Evolutionary conservation across 176 grass and related monocot genomes (phyloP), one percentile per base, ranked within the genome.

Genomic region (Zoysia japonica): DNA sequence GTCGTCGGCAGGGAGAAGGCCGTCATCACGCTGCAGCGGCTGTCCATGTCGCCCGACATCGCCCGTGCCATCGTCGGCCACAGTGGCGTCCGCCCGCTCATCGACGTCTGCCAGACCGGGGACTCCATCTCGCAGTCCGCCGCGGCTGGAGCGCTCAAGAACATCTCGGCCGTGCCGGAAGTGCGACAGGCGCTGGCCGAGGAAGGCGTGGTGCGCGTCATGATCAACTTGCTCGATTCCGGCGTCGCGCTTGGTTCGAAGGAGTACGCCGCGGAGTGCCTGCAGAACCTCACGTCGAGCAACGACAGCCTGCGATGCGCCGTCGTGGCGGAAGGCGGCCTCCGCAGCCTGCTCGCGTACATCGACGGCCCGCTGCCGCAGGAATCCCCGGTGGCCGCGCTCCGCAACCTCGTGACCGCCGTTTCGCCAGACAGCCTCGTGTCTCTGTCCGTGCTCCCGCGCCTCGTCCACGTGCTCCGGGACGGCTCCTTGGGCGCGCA

Each of bases 221-320:
- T 99, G 92, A 86, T 99, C 83, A 83, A 82, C 82, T 74, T 99
- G 48, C 88, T 99, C 0, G 90, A 96, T 46, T 87, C 76, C 19
- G 82, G 90, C 11, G 86, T 86, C 47, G 88, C 93, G 9, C 82
- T 93, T 4, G 96, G 96, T 9, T 93, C 86, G 10, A 99, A 99
- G 77, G 96, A 99, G 86, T 94, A 99, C 61, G 88, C 96, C 0
- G 92, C 96, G 0, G 96, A 99, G 84, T 96, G 96, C 67, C 74
- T 99, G 61, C 92, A 93, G 56, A 93, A 96, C 57, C 85, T 96
- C 15, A 99, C 96, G 0, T 82, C 84, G 0, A 86, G 84, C 81
- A 96, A 93, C 64, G 96, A 96, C 87, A 77, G 11, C 75, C 79
- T 99, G 38, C 77, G 92, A 47, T 84, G 90, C 10, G 77, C 80